Evolutionary conservation across 1,284 basidiomycete genomes (phyloP).

Genomic region (Fomitopsis schrenkii): DNA sequence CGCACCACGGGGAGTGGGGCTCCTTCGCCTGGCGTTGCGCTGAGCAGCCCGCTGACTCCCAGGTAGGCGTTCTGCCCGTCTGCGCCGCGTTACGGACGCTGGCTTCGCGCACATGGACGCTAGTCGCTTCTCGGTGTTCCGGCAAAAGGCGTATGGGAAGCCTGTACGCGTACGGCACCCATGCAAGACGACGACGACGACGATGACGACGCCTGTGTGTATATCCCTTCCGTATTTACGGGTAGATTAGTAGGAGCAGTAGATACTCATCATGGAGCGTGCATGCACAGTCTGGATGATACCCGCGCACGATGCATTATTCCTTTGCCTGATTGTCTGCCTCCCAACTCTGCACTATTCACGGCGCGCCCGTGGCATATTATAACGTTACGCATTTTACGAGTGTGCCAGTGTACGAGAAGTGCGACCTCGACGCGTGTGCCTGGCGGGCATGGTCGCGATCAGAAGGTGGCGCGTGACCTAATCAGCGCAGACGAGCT

Average conservation of each 20-base stretch:
- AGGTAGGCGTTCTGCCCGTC: constrained; percentile 10
- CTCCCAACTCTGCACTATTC: not conserved
- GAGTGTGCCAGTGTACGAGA: not conserved
- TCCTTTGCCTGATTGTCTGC: constrained; percentile 2
- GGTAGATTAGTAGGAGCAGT: constrained; percentile 15
- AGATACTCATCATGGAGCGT: constrained; percentile 8
- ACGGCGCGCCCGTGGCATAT: not conserved
- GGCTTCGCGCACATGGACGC: not conserved
- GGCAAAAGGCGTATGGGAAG: not conserved
- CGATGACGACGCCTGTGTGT: not conserved
- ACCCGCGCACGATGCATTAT: not conserved
- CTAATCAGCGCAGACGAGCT: too few species aligned
- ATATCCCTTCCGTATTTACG: constrained; percentile 11
- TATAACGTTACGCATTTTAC: too few species aligned
- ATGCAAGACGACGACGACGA: not conserved
- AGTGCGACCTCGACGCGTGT: not conserved
- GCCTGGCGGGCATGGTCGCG: not conserved
- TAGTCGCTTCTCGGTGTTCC: not conserved
- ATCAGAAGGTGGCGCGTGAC: too few species aligned
- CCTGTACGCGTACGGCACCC: not conserved
- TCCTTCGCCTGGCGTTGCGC: constrained; percentile 12
- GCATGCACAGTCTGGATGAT: constrained; percentile 3
- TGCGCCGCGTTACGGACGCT: constrained; percentile 1
- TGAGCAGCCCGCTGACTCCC: constrained; percentile 12
- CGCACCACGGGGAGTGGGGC: constrained; percentile 7